These are phyloP conservation scores for Scedosporium apiospermum DNA, from an alignment of 2,329 filamentous ascomycete genomes.

Conservation along the genomic window DNA sequence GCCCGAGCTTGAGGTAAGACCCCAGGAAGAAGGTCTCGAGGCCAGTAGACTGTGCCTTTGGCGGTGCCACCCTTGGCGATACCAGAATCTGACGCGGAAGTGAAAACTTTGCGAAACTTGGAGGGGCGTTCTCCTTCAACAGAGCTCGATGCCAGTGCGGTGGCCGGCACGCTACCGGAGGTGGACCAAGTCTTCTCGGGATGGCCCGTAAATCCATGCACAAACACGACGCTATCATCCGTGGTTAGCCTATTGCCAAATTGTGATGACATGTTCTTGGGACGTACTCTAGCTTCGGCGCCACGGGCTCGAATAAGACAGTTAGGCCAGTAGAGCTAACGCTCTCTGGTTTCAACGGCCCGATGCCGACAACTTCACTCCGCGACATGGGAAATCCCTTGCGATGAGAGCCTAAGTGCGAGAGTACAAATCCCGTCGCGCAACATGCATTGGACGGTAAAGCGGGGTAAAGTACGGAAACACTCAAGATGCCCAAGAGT, in stretches of 20 bases:
- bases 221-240: slow-evolving; percentile 11
- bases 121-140: too few relatives aligned
- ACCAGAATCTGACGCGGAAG: neutral
- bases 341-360: neutral
- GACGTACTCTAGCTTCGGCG: neutral
- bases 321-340: neutral
- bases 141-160: slow-evolving; percentile 6
- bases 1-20: neutral
- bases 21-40: neutral
- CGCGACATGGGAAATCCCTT: too few relatives aligned
- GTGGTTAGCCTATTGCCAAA: neutral
- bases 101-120: neutral
- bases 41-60: slow-evolving; percentile 8
- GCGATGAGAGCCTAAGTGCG: too few relatives aligned
- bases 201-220: slow-evolving; percentile 17
- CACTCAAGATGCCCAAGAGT: too few relatives aligned
- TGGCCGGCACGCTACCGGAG: neutral
- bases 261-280: neutral
- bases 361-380: too few relatives aligned
- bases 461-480: too few relatives aligned
- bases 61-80: too few relatives aligned
- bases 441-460: too few relatives aligned
- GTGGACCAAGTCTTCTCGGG: slow-evolving; percentile 13
- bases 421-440: too few relatives aligned
- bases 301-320: neutral